phyloP scores from a whole-genome alignment of 306 rosid genomes.

The Potentilla sterilis region DNA sequence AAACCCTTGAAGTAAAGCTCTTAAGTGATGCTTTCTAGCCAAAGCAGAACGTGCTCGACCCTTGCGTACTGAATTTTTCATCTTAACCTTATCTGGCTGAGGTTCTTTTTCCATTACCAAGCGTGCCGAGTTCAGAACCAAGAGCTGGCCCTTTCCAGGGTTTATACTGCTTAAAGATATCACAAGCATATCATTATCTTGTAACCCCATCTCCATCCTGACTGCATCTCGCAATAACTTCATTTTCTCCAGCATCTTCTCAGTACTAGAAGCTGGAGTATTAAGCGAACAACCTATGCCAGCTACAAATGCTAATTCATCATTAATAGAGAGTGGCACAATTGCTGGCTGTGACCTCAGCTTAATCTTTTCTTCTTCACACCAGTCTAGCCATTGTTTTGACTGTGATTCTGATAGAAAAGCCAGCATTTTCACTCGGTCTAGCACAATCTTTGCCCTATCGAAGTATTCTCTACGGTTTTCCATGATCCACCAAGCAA shows the following conservation, averaged over 20 bases:
- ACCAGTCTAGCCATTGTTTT: conserved; percentile 79
- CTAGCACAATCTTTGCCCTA: conserved; percentile 61
- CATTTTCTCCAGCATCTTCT: conserved; percentile 60
- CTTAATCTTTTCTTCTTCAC: conserved; percentile 65
- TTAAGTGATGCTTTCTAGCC: conserved; percentile 49
- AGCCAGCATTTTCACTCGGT: conserved; percentile 62
- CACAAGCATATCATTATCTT: conserved; percentile 70
- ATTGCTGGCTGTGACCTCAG: conserved; percentile 60
- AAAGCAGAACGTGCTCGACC: conserved; percentile 39
- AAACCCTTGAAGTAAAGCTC: conserved; percentile 51
- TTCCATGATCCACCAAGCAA: conserved; percentile 99
- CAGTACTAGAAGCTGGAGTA: conserved; percentile 61
- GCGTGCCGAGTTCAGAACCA: conserved; percentile 70
- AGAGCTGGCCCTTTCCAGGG: conserved; percentile 85
- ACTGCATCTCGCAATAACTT: conserved; percentile 56
- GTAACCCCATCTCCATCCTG: conserved; percentile 75
- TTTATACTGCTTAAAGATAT: conserved; percentile 84
- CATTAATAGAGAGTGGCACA: conserved; percentile 78
- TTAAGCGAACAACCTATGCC: conserved; percentile 74
- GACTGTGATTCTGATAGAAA: conserved; percentile 80
- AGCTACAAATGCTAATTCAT: conserved; percentile 79
- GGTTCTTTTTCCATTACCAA: conserved; percentile 36
- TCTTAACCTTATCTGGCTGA: conserved; percentile 33
- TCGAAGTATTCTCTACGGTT: conserved; percentile 83
- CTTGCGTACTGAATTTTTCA: conserved; percentile 22